These are phyloP conservation scores for Cyanodermella asteris DNA, from an alignment of 2,329 filamentous ascomycete species.

Conservation along the genomic window DNA sequence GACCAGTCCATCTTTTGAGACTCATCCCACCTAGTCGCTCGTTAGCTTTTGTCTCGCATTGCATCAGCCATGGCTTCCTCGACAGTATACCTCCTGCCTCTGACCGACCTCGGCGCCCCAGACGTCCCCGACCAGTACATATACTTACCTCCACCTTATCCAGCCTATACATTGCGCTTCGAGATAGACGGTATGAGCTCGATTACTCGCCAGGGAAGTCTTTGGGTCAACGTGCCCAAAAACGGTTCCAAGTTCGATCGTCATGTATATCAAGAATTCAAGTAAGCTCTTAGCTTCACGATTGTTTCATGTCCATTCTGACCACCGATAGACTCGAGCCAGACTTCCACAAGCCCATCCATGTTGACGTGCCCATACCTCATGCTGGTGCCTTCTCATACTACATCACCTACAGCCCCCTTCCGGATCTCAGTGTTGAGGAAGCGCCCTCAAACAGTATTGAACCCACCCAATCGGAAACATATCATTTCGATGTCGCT, in stretches of 20 bases:
- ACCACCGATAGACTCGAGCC: conserved; percentile 64
- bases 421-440: conserved; percentile 51
- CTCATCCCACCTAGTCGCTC: no score
- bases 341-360: conserved; percentile 77
- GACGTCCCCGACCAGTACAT: conserved; percentile 78
- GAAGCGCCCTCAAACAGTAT: conserved; percentile 24
- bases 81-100: conserved; percentile 67
- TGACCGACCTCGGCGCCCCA: conserved; percentile 84
- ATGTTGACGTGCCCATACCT: conserved; percentile 73
- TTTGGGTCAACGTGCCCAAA: conserved; percentile 90
- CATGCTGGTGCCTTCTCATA: conserved; percentile 77
- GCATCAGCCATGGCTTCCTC: conserved; percentile 28
- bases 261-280: conserved; percentile 65
- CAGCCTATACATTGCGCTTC: conserved; percentile 58
- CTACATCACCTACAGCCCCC: conserved; percentile 76
- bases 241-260: conserved; percentile 55
- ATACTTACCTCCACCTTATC: conserved; percentile 65
- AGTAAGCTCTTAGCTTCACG: conserved; percentile 34
- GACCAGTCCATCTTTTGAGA: no score
- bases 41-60: no score
- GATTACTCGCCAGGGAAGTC: conserved; percentile 78
- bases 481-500: conserved; percentile 86
- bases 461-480: conserved; percentile 45
- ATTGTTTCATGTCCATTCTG: no score
- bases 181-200: conserved; percentile 87